Evolutionary conservation across 345 rosid genomes (phyloP).

Genomic region (Eucalyptus tenuipes): DNA sequence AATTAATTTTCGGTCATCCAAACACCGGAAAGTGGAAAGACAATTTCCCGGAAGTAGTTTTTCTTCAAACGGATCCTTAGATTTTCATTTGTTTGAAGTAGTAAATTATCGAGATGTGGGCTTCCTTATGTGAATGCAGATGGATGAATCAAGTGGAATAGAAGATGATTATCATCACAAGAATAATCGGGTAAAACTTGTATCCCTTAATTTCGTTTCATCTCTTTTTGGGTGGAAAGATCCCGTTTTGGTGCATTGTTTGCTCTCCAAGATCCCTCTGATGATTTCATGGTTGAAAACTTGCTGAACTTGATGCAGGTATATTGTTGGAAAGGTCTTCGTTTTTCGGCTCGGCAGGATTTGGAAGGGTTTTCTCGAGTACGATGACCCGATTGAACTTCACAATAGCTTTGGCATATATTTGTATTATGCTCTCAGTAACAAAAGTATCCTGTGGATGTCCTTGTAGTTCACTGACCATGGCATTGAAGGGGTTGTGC

Average conservation of each 20-base stretch:
- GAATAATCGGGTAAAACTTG: constrained; percentile 50
- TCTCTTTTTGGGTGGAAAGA: neutral
- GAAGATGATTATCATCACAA: constrained; percentile 93
- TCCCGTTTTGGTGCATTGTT: neutral
- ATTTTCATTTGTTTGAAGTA: neutral
- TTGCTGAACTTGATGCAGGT: constrained; percentile 33
- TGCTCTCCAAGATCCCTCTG: neutral
- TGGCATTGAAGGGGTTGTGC: constrained; percentile 97
- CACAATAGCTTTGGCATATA: neutral
- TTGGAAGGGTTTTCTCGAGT: constrained; percentile 94
- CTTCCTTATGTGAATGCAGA: constrained; percentile 28
- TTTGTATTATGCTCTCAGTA: neutral
- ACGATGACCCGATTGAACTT: constrained; percentile 1
- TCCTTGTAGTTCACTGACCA: constrained; percentile 77
- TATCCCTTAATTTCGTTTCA: neutral
- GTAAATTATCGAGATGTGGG: neutral
- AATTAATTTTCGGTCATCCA: neutral
- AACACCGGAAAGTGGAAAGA: neutral
- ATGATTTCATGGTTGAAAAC: neutral
- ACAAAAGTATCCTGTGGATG: neutral
- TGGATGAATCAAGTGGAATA: constrained; percentile 92
- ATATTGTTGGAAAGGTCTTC: constrained; percentile 98
- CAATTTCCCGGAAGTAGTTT: neutral
- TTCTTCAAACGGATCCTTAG: neutral
- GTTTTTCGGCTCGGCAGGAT: constrained; percentile 89